Conservation (phyloP, 1,284 basidiomycete genomes). For the Microbotryum violaceum region DNA sequence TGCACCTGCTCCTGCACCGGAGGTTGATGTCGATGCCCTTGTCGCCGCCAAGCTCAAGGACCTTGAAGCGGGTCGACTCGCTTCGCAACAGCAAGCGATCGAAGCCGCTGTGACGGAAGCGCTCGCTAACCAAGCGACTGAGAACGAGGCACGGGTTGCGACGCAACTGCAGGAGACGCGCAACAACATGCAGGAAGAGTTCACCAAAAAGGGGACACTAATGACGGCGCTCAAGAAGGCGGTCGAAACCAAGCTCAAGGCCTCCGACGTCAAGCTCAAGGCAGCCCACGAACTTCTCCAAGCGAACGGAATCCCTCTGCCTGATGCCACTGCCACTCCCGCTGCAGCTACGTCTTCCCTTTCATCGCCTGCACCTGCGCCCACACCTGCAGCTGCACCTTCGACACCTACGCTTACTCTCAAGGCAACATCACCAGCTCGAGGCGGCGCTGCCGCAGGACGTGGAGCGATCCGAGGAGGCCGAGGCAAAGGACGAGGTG, state of each 20-base stretch:
- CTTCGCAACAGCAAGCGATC: constrained; percentile 17
- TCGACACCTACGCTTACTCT: neutral
- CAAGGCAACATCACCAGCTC: neutral
- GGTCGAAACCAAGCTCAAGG: neutral
- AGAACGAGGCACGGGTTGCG: neutral
- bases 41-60: constrained; percentile 23
- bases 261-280: neutral
- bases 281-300: neutral
- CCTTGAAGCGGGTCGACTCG: constrained; percentile 15
- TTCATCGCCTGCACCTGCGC: neutral
- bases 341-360: neutral
- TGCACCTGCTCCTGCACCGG: constrained; percentile 2
- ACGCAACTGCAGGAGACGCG: neutral
- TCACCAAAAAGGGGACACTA: neutral
- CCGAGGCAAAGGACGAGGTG: neutral
- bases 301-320: neutral
- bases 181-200: neutral
- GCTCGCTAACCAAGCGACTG: neutral
- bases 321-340: neutral
- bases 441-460: constrained; percentile 4
- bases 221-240: constrained; percentile 1
- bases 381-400: neutral
- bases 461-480: neutral
- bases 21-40: constrained; percentile 19
- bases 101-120: constrained; percentile 22